Base-by-base conservation (phyloP, 2,329 filamentous ascomycete species). In the Pseudogymnoascus sp. region DNA sequence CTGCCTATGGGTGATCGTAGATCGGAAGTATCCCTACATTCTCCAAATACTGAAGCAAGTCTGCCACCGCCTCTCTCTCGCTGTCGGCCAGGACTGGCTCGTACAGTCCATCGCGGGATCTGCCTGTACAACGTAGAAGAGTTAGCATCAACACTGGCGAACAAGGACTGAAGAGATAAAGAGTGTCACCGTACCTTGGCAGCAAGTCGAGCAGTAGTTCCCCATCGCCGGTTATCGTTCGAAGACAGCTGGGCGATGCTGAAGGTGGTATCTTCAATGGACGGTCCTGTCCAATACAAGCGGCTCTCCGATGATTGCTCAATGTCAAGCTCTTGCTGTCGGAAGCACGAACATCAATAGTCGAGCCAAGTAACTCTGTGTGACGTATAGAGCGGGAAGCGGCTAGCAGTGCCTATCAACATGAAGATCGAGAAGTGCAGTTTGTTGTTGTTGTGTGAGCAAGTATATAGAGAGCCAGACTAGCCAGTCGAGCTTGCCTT, bases 1-100 rank as follows among this genome's bases (percentile, higher is more conserved):
- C 28, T 60, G 37, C 35, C 33, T 20, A 33, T 36, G 36, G 15
- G 43, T 57, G 25, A 28, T 30, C 39, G 14, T 59, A 43, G 22
- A 15, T 15, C 37, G 47, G 37, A 35, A 39, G 30, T 33, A 37
- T 58, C 39, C 69, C 47, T 79, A 97, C 94, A 73, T 97, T 97
- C 77, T 99, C 94, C 66, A 99, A 86, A 75, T 96, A 97, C 73
- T 93, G 90, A 15, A 99, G 81, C 63, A 99, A 81, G 74, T 99
- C 94, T 66, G 94, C 92, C 61, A 99, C 94, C 61, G 94, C 94
- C 78, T 97, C 94, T 71, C 94, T 86, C 78, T 99, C 94, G 77
- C 89, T 96, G 73, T 99, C 94, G 70, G 92, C 92, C 64, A 99
- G 83, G 61, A 94, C 89, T 59, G 89, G 88, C 74, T 94, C 90